phyloP scores from a whole-genome alignment of 257 asterid genomes.

The Jaltomata sinuosa region DNA sequence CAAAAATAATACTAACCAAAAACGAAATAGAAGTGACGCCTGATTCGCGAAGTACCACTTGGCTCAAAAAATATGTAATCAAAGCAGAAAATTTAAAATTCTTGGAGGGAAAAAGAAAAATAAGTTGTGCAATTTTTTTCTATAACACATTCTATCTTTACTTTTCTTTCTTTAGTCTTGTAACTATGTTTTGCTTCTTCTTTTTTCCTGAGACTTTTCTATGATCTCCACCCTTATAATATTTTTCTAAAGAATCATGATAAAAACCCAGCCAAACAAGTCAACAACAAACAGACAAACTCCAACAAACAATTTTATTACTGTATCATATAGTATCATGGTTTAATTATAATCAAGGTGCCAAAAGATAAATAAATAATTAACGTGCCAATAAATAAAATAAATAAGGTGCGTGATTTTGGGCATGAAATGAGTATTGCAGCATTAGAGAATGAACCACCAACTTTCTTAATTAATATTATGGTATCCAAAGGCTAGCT shows the following conservation, averaged over 20 bases:
- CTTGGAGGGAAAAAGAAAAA: too few relatives aligned
- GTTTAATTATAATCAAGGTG: neutral
- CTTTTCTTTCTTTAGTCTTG: too few relatives aligned
- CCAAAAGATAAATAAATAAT: neutral
- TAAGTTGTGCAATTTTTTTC: too few relatives aligned
- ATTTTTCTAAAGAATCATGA: neutral
- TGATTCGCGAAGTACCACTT: too few relatives aligned
- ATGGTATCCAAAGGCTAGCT: neutral
- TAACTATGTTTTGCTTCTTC: too few relatives aligned
- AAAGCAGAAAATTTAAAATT: too few relatives aligned
- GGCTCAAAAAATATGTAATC: too few relatives aligned
- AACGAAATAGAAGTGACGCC: too few relatives aligned
- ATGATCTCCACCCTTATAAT: too few relatives aligned
- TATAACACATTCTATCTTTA: too few relatives aligned
- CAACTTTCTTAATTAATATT: neutral
- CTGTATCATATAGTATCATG: neutral
- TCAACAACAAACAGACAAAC: neutral
- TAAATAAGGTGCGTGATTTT: conserved; percentile 1
- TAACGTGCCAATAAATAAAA: neutral
- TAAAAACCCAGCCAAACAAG: neutral
- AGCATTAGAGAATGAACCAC: neutral
- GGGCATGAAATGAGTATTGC: conserved; percentile 10
- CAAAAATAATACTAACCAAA: too few relatives aligned
- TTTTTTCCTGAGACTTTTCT: too few relatives aligned
- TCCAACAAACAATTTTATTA: neutral